These are phyloP conservation scores for Prillingera fragicola DNA, from an alignment of 1,284 basidiomycete genomes.

Conservation along the genomic window DNA sequence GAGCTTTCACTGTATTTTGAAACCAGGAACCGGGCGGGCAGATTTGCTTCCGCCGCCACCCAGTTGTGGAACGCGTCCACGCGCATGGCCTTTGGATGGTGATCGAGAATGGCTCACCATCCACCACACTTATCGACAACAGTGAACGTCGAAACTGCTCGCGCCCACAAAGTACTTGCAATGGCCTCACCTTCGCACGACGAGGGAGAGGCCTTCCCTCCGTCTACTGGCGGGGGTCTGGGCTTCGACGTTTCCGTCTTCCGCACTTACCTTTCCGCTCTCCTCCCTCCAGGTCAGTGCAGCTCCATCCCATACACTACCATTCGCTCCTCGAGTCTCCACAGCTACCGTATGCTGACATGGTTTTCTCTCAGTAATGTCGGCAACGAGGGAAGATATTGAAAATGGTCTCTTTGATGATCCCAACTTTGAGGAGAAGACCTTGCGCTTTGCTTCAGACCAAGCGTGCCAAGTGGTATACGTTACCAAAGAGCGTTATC, in stretches of 20 bases:
- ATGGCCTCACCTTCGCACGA: slow-evolving; percentile 24
- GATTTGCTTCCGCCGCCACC: too few relatives aligned
- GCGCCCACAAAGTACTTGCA: too few relatives aligned
- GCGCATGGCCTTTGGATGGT: neutral
- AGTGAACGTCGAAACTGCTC: neutral
- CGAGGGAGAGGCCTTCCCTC: slow-evolving; percentile 24
- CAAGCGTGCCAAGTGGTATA: slow-evolving; percentile 45
- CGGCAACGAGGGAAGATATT: slow-evolving; percentile 37
- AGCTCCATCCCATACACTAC: neutral
- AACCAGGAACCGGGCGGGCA: too few relatives aligned
- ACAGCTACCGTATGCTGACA: neutral
- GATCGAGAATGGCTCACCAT: neutral
- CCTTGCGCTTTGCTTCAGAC: slow-evolving; percentile 41
- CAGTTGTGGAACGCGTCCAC: neutral
- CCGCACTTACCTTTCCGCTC: slow-evolving; percentile 33
- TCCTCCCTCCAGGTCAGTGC: slow-evolving; percentile 39
- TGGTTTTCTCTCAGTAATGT: slow-evolving; percentile 45
- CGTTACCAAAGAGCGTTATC: slow-evolving; percentile 36
- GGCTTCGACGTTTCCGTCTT: slow-evolving; percentile 43
- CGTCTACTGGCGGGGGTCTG: slow-evolving; percentile 16
- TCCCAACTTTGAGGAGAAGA: slow-evolving; percentile 44
- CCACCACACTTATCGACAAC: neutral
- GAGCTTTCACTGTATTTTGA: too few relatives aligned
- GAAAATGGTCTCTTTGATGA: slow-evolving; percentile 41
- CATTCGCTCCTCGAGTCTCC: neutral